These are phyloP conservation scores for Daldinia childiae DNA, from an alignment of 495 filamentous ascomycete genomes.

Conservation along the genomic window DNA sequence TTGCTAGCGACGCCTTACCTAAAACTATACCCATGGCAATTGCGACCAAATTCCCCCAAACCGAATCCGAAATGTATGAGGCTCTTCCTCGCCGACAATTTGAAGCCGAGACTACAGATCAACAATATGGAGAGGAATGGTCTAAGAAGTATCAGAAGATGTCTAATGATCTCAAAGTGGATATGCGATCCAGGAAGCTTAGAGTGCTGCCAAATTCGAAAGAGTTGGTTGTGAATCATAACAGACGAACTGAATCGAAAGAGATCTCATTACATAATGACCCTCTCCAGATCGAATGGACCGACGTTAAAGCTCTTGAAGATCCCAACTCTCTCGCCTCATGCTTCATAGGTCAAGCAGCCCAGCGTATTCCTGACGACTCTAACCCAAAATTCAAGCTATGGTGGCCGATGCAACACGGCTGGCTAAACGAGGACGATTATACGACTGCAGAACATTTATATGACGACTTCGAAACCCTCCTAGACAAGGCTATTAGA, in stretches of 20 bases:
- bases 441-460: constrained; percentile 79
- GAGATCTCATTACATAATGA: constrained; percentile 94
- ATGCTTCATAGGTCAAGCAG: constrained; percentile 81
- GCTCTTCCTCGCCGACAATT: constrained; percentile 90
- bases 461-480: constrained; percentile 83
- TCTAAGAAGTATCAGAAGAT: constrained; percentile 78
- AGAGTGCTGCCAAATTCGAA: constrained; percentile 95
- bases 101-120: constrained; percentile 70
- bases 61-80: constrained; percentile 86
- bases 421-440: constrained; percentile 89
- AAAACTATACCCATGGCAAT: constrained; percentile 95
- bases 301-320: constrained; percentile 71
- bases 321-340: constrained; percentile 65
- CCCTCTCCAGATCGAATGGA: constrained; percentile 92
- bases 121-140: constrained; percentile 91
- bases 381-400: constrained; percentile 91
- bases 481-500: constrained; percentile 86
- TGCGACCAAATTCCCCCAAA: constrained; percentile 75
- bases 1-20: constrained; percentile 92
- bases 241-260: constrained; percentile 80
- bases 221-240: constrained; percentile 92
- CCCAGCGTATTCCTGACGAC: constrained; percentile 84
- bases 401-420: constrained; percentile 88
- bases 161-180: constrained; percentile 84
- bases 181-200: constrained; percentile 91